Evolutionary conservation across 331 rosid genomes (phyloP).

Genomic region (Rhamnella rubrinervis): DNA sequence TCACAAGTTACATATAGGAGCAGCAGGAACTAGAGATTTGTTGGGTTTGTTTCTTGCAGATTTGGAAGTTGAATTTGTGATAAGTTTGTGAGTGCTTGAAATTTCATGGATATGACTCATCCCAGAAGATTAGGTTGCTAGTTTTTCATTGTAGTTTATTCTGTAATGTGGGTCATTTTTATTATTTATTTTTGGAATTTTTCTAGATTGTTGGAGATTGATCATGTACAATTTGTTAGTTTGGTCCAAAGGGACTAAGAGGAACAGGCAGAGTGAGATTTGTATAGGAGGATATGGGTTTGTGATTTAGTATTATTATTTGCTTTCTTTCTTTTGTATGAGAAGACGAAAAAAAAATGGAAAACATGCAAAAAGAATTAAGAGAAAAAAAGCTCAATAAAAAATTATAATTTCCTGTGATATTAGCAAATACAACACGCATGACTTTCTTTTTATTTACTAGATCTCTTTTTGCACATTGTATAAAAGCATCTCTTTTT

Average conservation of each 20-base stretch:
- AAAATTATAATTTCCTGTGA: not conserved
- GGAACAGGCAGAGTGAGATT: conserved; percentile 46
- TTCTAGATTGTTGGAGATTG: conserved; percentile 36
- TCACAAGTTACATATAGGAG: conserved; percentile 23
- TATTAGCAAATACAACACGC: conserved; percentile 1
- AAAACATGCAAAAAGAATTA: conserved; percentile 18
- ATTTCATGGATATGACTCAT: conserved; percentile 35
- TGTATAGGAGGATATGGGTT: conserved; percentile 73
- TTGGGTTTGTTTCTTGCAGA: conserved; percentile 54
- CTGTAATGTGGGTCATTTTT: conserved; percentile 7
- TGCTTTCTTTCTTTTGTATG: conserved; percentile 27
- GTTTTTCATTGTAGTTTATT: conserved; percentile 18
- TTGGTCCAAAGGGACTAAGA: conserved; percentile 71
- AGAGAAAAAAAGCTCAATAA: conserved; percentile 16
- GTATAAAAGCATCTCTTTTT: conserved; percentile 11
- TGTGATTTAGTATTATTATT: conserved; percentile 32
- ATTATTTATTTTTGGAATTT: conserved; percentile 4
- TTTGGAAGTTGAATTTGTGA: conserved; percentile 45
- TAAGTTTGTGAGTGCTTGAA: conserved; percentile 29
- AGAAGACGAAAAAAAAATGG: conserved; percentile 5
- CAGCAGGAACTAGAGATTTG: conserved; percentile 20
- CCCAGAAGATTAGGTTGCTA: conserved; percentile 30
- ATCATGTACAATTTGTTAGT: conserved; percentile 39
- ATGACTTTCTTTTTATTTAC: not conserved
- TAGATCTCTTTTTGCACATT: not conserved